Evolutionary conservation across 148 eudicot species (phyloP), one percentile per base, ranked within the genome.

Genomic region (Limonium bicolor): DNA sequence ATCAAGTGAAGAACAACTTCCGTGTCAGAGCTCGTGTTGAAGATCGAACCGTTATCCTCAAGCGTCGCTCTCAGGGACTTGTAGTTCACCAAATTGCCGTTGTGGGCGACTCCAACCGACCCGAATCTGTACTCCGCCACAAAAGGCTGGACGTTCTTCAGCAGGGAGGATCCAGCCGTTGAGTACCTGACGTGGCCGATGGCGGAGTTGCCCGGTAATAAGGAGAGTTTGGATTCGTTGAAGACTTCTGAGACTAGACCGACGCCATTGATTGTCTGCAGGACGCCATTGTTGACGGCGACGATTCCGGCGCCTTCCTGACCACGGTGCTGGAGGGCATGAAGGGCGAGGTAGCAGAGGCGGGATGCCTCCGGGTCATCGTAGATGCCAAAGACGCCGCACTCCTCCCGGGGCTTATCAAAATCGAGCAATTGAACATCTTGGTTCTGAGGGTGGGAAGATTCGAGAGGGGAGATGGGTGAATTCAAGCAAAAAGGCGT

Each of bases 231-330:
- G 2, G 73, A 55, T 47, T 66, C 41, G 26, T 49, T 66, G 29
- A 74, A 74, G 3, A 74, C 80, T 3, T 74, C 80, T 14, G 76
- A 60, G 15, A 42, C 46, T 1, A 42, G 28, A 2, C 46, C 28
- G 12, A 42, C 46, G 17, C 28, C 46, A 10, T 76, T 70, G 21
- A 74, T 31, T 13, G 77, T 66, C 4, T 67, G 60, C 7, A 70
- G 50, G 1, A 70, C 49, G 31, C 36, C 28, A 12, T 70, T 51
- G 36, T 57, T 3, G 1, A 67, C 77, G 11, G 73, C 5, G n/a
- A 70, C 81, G n/a, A 67, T 74, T 0, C 80, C 80, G 4, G 80
- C 80, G 11, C 80, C 80, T 21, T 74, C 76, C 18, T 74, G 80
- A 7, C 80, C 80, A 3, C 76, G 69, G 66, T 74, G 80, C 29